Conservation (phyloP, 1,284 basidiomycete genomes). For the Malassezia furfur region DNA sequence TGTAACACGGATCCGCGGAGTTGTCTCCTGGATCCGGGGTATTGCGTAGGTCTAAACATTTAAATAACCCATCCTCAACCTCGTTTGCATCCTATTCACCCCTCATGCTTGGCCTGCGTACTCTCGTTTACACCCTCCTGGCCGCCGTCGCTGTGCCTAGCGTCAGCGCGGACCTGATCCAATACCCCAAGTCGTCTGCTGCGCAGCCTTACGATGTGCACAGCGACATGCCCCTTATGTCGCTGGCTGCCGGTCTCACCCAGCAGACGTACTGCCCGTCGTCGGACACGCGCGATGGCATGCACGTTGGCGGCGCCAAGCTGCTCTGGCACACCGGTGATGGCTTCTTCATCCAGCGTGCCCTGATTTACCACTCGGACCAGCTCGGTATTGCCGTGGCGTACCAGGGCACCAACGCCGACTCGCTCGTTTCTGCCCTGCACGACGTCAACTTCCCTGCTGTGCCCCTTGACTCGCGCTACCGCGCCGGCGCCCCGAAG, state of each 20-base stretch:
- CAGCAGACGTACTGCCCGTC: conserved; percentile 12
- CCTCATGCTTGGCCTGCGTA: background rate
- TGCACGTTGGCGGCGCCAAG: conserved; percentile 22
- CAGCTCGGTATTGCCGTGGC: conserved; percentile 27
- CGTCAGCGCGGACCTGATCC: background rate
- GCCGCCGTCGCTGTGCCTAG: background rate
- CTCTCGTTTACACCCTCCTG: background rate
- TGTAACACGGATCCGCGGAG: too few species aligned
- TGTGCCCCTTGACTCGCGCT: conserved; percentile 21
- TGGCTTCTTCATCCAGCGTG: conserved; percentile 23
- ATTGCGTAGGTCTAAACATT: too few species aligned
- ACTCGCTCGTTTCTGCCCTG: conserved; percentile 22
- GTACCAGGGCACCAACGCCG: conserved; percentile 32
- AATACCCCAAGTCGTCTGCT: background rate
- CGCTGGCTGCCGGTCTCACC: conserved; percentile 13
- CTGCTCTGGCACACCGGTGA: conserved; percentile 32
- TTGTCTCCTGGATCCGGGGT: too few species aligned
- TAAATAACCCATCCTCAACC: too few species aligned
- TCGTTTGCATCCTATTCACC: too few species aligned
- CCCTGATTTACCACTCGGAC: conserved; percentile 28
- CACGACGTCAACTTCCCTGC: conserved; percentile 25
- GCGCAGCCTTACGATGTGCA: conserved; percentile 6
- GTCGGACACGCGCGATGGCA: background rate
- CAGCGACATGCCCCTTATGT: background rate
- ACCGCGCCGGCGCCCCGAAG: conserved; percentile 19